Evolutionary conservation across 2,329 filamentous ascomycete genomes (phyloP).

Genomic region (Rhynchosporium agropyri): DNA sequence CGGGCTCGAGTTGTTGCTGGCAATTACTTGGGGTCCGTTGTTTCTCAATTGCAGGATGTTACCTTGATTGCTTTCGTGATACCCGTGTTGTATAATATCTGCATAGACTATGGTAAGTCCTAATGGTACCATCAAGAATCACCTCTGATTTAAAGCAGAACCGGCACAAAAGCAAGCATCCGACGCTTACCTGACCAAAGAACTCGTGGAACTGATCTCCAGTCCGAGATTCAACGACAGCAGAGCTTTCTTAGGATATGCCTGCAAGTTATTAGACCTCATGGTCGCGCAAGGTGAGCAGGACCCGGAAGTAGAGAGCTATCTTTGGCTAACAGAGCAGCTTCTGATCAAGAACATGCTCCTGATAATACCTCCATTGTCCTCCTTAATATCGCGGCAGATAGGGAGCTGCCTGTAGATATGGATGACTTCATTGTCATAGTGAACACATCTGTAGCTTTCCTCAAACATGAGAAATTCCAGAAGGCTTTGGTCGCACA

Average conservation of each 20-base stretch:
- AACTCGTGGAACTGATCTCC: constrained; percentile 53
- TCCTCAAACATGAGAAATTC: constrained; percentile 56
- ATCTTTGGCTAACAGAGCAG: constrained; percentile 28
- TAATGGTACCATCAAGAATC: constrained; percentile 19
- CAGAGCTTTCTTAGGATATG: constrained; percentile 51
- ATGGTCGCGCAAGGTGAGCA: constrained; percentile 53
- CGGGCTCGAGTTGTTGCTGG: constrained; percentile 56
- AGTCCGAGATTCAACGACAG: constrained; percentile 49
- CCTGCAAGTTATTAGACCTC: constrained; percentile 60
- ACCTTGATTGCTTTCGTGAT: constrained; percentile 56
- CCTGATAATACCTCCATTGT: constrained; percentile 51
- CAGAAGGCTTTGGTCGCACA: constrained; percentile 51
- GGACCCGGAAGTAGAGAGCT: neutral
- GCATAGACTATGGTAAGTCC: constrained; percentile 62
- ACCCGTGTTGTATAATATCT: constrained; percentile 64
- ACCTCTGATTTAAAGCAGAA: constrained; percentile 44
- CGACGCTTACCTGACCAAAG: constrained; percentile 52
- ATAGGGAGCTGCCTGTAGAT: constrained; percentile 48
- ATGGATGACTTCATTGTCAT: constrained; percentile 58
- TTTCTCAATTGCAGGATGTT: constrained; percentile 50
- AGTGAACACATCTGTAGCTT: constrained; percentile 55
- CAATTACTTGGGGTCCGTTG: constrained; percentile 51
- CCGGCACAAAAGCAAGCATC: constrained; percentile 58
- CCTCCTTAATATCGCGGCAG: constrained; percentile 54
- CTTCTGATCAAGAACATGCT: constrained; percentile 38